Evolutionary conservation across 177 flowering plant species (phyloP), one percentile per base, ranked within the genome.

Genomic region (Vitis hybrid): DNA sequence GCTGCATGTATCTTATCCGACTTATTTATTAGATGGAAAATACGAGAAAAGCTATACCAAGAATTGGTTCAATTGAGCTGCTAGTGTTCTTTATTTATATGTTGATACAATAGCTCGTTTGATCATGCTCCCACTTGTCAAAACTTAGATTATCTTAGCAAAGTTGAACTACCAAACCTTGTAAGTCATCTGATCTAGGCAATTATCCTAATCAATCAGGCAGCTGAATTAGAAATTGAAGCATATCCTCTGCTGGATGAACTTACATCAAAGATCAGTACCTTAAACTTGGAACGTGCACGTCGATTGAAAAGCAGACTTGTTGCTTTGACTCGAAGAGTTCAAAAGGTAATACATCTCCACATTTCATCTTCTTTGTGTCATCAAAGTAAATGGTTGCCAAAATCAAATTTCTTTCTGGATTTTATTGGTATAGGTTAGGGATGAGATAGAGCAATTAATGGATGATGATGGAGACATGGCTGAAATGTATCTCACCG

Each of bases 381-480:
- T 41, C 46, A 41, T 41, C 9, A 41, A 62, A 8, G 10, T 3
- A 30, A 58, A 61, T 61, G 24, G 50, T 35, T 56, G n/a, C 10
- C 53, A 48, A 62, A 4, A 58, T 69, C 21, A 41, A 41, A 41
- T 5, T 41, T 41, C 9, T 41, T 72, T 61, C 58, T 15, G 32
- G 52, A 4, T 52, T 66, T 63, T 69, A 2, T 24, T 13, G 49
- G n/a, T 82, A 69, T 76, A 90, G 95, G 92, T 91, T 70, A 83
- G 96, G 73, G 93, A 91, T 84, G 96, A 91, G 83, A 88, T 91
- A 73, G 96, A 91, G 79, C 93, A 91, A 76, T 86, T 91, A 20
- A 91, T 91, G 96, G 96, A 91, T 73, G 96, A 91, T 77, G 93
- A 91, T 81, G 96, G 91, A 61, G 96, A 91, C 67, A 91, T 91